Conservation (phyloP, 169 alveolate species). For the Cryptosporidium parvum region DNA sequence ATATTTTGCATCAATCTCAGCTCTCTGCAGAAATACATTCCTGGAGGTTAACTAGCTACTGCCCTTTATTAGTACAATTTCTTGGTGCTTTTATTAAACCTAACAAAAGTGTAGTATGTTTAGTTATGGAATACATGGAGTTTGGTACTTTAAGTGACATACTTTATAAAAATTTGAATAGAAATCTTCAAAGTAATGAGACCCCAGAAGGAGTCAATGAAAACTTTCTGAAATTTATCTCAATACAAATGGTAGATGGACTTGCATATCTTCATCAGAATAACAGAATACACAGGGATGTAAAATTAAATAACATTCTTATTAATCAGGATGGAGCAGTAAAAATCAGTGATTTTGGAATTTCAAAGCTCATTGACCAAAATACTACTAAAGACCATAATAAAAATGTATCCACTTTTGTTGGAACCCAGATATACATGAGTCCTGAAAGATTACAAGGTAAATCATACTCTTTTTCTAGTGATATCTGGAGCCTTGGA, state of each 20-base stretch:
- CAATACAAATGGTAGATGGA: constrained; percentile 74
- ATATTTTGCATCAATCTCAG: constrained; percentile 66
- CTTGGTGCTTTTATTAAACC: constrained; percentile 73
- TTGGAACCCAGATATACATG: constrained; percentile 88
- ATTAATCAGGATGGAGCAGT: constrained; percentile 77
- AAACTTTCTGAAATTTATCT: constrained; percentile 41
- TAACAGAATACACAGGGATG: constrained; percentile 77
- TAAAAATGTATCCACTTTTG: constrained; percentile 78
- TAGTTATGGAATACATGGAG: constrained; percentile 66
- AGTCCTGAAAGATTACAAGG: constrained; percentile 91
- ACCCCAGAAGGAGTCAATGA: constrained; percentile 40
- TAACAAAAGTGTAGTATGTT: constrained; percentile 59
- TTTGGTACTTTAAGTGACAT: constrained; percentile 69
- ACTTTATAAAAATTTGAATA: constrained; percentile 37
- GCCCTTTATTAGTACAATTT: constrained; percentile 68
- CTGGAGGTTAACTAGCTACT: constrained; percentile 71
- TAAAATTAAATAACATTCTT: constrained; percentile 67
- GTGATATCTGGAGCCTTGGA: constrained; percentile 90
- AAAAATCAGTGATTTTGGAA: constrained; percentile 77
- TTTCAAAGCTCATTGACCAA: constrained; percentile 70
- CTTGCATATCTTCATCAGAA: constrained; percentile 73
- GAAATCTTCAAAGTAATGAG: neutral
- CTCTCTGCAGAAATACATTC: constrained; percentile 72
- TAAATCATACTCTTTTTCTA: constrained; percentile 82
- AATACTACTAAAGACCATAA: constrained; percentile 33